A percentile compares a stretch with the other conserved stretches of the same genome.
These are phyloP conservation scores for Polysphondylium violaceum DNA, from an alignment of 78 protist genomes.

Conservation along the genomic window DNA sequence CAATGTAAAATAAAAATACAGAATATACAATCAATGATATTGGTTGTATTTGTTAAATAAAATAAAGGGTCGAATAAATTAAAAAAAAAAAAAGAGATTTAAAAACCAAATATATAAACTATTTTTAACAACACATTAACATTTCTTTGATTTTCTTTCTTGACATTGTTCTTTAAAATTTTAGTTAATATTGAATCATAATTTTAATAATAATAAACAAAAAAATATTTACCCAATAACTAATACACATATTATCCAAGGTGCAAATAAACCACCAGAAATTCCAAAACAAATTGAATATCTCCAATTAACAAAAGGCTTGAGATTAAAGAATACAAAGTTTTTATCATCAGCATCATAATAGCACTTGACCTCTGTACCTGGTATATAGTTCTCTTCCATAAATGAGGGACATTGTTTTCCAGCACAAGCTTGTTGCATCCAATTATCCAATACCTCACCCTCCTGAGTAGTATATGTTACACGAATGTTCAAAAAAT, in stretches of 20 bases:
- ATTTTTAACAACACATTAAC: not conserved
- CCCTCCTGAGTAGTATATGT: not conserved
- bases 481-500: slow-evolving; percentile 29
- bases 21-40: no score
- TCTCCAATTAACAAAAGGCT: slow-evolving; percentile 37
- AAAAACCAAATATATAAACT: no score
- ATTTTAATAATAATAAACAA: not conserved
- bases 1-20: no score
- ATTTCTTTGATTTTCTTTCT: slow-evolving; percentile 9
- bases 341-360: slow-evolving; percentile 38
- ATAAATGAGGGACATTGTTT: slow-evolving; percentile 13
- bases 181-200: not conserved
- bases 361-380: not conserved
- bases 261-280: slow-evolving; percentile 67
- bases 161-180: not conserved
- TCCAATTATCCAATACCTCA: not conserved
- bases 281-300: slow-evolving; percentile 35
- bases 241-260: slow-evolving; percentile 38
- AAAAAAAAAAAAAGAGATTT: no score
- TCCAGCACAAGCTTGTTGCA: slow-evolving; percentile 35
- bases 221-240: not conserved
- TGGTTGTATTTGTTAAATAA: no score
- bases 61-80: no score
- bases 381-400: slow-evolving; percentile 21
- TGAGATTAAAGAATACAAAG: slow-evolving; percentile 43